Evolutionary conservation across 2,329 filamentous ascomycete genomes (phyloP).

Genomic region (Talaromyces amestolkiae): DNA sequence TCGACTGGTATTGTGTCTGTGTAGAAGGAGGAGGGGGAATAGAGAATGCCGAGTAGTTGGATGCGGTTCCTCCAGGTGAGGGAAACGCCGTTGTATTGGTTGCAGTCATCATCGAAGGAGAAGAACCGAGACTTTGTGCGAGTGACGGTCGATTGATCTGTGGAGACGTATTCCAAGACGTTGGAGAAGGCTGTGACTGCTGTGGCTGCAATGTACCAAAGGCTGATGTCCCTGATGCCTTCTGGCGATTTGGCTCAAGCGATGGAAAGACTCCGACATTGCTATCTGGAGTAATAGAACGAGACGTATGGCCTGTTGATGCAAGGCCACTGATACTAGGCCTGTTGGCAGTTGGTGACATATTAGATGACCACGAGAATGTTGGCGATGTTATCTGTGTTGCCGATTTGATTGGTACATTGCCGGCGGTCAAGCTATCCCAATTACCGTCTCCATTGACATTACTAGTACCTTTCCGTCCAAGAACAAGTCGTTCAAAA

Average conservation of each 20-base stretch:
- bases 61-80: conserved; percentile 19
- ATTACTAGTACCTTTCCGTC: conserved; percentile 51
- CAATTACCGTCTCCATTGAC: conserved; percentile 32
- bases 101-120: neutral
- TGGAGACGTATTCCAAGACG: conserved; percentile 27
- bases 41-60: conserved; percentile 38
- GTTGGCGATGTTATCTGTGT: conserved; percentile 32
- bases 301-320: conserved; percentile 30
- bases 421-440: conserved; percentile 33
- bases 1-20: conserved; percentile 22
- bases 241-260: conserved; percentile 43
- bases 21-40: conserved; percentile 43
- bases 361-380: conserved; percentile 47
- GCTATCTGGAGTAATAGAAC: conserved; percentile 54
- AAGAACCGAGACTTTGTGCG: conserved; percentile 9
- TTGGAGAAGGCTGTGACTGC: conserved; percentile 17
- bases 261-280: conserved; percentile 49
- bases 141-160: conserved; percentile 14
- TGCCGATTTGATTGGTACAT: conserved; percentile 28
- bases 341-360: conserved; percentile 23
- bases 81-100: neutral
- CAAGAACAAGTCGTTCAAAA: conserved; percentile 87
- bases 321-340: conserved; percentile 20
- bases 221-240: conserved; percentile 27
- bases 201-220: conserved; percentile 30